Conservation (phyloP, 495 filamentous ascomycete species). For the Pyronema domesticum region DNA sequence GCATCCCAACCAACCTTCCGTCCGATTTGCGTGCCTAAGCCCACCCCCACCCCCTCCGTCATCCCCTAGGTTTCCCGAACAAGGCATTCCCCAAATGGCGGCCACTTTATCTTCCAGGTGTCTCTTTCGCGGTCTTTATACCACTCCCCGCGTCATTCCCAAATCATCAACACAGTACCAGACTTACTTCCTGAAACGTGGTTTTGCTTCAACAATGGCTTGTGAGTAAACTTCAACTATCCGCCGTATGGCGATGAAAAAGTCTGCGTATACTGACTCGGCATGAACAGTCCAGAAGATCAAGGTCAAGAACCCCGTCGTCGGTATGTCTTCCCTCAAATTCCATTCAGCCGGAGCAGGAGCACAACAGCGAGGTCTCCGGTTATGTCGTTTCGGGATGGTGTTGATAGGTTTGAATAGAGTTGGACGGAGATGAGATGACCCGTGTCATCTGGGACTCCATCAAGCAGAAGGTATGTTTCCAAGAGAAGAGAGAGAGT, state of each 20-base stretch:
- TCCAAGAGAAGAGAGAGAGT: neutral
- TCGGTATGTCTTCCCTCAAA: conserved; percentile 31
- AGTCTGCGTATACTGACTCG: neutral
- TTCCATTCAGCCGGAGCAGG: neutral
- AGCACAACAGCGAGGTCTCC: too few relatives aligned
- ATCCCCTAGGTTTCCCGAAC: conserved; percentile 1
- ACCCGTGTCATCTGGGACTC: conserved; percentile 96
- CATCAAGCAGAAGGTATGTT: conserved; percentile 76
- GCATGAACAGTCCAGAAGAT: conserved; percentile 43
- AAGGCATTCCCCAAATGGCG: neutral
- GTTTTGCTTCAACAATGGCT: conserved; percentile 7
- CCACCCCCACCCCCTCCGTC: neutral
- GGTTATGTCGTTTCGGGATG: neutral
- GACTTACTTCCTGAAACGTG: neutral
- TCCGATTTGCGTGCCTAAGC: neutral
- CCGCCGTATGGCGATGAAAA: neutral
- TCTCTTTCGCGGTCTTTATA: conserved; percentile 3
- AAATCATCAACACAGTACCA: neutral
- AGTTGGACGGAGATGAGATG: conserved; percentile 98
- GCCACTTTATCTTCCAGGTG: conserved; percentile 5
- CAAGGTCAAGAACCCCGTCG: conserved; percentile 92
- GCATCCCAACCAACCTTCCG: neutral
- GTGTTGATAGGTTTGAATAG: conserved; percentile 20
- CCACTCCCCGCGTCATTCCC: neutral
- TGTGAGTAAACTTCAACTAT: neutral